Evolutionary conservation across 2,329 filamentous ascomycete genomes (phyloP), one percentile per base, ranked within the genome.

Genomic region (Pseudopithomyces maydicus): DNA sequence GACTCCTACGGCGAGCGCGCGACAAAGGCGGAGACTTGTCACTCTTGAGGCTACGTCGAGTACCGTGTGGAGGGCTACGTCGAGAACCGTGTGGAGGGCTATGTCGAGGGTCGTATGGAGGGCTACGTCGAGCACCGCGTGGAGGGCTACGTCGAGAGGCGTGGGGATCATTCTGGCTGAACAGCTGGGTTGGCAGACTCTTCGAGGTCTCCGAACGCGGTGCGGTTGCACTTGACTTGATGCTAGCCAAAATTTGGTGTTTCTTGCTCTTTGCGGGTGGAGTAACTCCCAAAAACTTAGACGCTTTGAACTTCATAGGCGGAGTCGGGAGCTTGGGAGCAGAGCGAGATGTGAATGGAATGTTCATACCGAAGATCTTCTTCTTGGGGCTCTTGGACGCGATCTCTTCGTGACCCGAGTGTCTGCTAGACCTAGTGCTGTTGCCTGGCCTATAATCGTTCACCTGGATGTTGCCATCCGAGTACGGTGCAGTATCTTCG

Each of bases 311-410:
- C 8, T 69, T 64, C 63, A 72, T 67, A 20, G 52, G 35, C 14
- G 61, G 59, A 12, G 60, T 45, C 2, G 59, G 43, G 10, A 43
- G 4, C 4, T 41, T 41, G 4, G 43, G 46, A 1, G 66, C 53
- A 7, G 62, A 50, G 33, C 62, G 64, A 42, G 73, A 47, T 12
- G 44, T 73, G 2, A 57, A 61, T 8, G 70, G 71, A 5, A 72
- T 57, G 32, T 61, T 66, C 47, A 71, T 68, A 14, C 75, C 74
- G 48, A 79, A 72, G 23, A 79, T 58, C 53, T 73, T 74, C 67
- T 76, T 79, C 64, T 72, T 78, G 0, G 77, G 77, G 51, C 74
- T 79, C 63, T 74, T 78, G 17, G 38, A 29, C 11, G 33, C 17
- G 5, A 22, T 17, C 14, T 38, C 47, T 32, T 60, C 42, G 10